Base-by-base conservation (phyloP, 78 protist genomes). In the Chrysochromulina parva region DNA sequence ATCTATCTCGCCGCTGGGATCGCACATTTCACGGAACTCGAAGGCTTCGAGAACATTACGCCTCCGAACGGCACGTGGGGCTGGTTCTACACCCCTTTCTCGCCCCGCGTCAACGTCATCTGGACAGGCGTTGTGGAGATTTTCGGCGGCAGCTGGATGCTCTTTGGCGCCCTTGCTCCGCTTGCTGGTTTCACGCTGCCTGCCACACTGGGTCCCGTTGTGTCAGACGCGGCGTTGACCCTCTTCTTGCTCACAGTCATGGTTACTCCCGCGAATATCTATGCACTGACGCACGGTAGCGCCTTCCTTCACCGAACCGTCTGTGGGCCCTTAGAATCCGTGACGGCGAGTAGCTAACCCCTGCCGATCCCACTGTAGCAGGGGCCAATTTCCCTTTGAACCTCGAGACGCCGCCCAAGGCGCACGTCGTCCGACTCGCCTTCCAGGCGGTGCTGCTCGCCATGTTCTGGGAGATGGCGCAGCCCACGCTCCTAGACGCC, bases 1-100 rank as follows among this genome's bases (percentile, higher is more conserved):
- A 22, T 78, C 62, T 78, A 53, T 50, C 60, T 78, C 62, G 86
- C 86, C 5, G 86, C 86, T 0, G 86, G 86, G 6, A 47, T 53
- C 7, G 59, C 86, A 20, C 86, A 78, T 7, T 78, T 78, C 86
- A 53, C 86, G 50, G 59, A 53, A n/a, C 48, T 1, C 20, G 86
- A 53, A 11, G 86, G 58, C 47, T 78, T 50, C 86, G 60, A 48
- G 55, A 53, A 53, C 47, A 78, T 78, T 62, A 24, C 47, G 19
- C 86, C 86, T 26, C 86, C 86, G 22, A 52, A 52, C 47, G 86
- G 86, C 17, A 78, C 86, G 11, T 78, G 86, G 86, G 59, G 82
- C 82, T 74, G 38, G 26, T 74, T 53, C 57, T 74, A 48, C 58
- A 74, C 82, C 6, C 82, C 82, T 4, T 74, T 74, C 55, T 74